Evolutionary conservation across 441 rosid species (phyloP), one percentile per base, ranked within the genome.

Genomic region (Pelargonium australe): DNA sequence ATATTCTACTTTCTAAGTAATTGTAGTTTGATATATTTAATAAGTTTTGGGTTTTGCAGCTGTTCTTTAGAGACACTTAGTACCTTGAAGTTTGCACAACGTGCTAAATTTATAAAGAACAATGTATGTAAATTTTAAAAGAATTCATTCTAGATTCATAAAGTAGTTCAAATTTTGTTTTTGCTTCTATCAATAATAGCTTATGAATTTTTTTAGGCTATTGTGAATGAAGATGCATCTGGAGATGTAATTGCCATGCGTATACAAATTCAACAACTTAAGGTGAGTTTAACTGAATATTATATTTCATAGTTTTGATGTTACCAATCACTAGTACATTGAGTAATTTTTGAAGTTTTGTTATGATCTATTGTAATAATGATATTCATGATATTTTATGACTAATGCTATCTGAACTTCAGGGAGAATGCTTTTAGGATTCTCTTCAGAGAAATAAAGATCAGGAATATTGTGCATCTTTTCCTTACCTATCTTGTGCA

Each of bases 51-150:
- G 58, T 37, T 20, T 61, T 81, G 85, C 87, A 95, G 99, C 72
- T 90, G 91, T 79, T 90, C 96, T 11, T 14, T 90, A 85, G 99
- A 95, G 91, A 95, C 99, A 23, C 66, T 92, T 69, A 90, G 98
- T 84, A 95, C 99, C 58, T 82, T 92, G 84, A 95, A 95, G 89
- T 95, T 95, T 81, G 99, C 98, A 20, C 98, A 95, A 80, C 95
- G 99, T 70, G 99, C 99, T 67, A 95, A 95, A 73, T 91, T 89
- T 79, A 90, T 95, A 12, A 92, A 87, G 83, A 95, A 95, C 78
- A 95, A 95, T 75, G 99, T 92, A 89, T 44, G 84, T 77, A 60
- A 60, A 20, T 60, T 60, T 23, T 2, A 20, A 23, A 9, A 9
- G 63, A 60, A 10, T 10, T 2, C 34, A 10, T 60, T 28, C 34